Conservation (phyloP, 371 early-diverging fungal species). For the Mortierella sp. region DNA sequence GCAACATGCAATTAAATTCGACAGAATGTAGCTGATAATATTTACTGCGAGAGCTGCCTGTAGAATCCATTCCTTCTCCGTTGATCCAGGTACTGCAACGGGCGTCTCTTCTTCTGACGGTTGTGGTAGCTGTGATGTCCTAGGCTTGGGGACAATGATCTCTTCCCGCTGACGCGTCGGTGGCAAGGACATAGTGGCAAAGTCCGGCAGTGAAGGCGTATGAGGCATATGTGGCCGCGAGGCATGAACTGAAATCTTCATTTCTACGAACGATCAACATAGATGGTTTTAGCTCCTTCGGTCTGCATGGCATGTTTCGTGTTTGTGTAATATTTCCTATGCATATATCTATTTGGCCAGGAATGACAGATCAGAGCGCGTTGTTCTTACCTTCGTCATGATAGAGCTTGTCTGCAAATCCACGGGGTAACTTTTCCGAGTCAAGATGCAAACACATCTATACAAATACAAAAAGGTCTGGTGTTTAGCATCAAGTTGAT, state of each 20-base stretch:
- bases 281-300: too few species aligned
- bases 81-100: slow-evolving; percentile 44
- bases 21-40: not conserved
- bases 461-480: too few species aligned
- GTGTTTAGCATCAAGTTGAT: too few species aligned
- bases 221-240: slow-evolving; percentile 12
- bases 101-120: not conserved
- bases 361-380: not conserved
- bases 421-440: slow-evolving; percentile 67
- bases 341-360: too few species aligned
- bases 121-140: not conserved
- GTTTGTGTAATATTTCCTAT: too few species aligned
- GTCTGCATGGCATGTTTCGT: too few species aligned
- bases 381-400: slow-evolving; percentile 58
- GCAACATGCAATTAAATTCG: too few species aligned
- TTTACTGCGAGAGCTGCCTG: slow-evolving; percentile 49
- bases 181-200: slow-evolving; percentile 13
- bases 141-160: not conserved
- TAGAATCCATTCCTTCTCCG: slow-evolving; percentile 47
- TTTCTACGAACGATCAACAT: slow-evolving; percentile 11
- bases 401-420: slow-evolving; percentile 68
- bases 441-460: slow-evolving; percentile 67
- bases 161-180: slow-evolving; percentile 3
- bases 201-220: slow-evolving; percentile 32
- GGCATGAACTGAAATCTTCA: slow-evolving; percentile 38